Evolutionary conservation across 805 yeast species (phyloP).

Genomic region (Monosporozyma unispora): DNA sequence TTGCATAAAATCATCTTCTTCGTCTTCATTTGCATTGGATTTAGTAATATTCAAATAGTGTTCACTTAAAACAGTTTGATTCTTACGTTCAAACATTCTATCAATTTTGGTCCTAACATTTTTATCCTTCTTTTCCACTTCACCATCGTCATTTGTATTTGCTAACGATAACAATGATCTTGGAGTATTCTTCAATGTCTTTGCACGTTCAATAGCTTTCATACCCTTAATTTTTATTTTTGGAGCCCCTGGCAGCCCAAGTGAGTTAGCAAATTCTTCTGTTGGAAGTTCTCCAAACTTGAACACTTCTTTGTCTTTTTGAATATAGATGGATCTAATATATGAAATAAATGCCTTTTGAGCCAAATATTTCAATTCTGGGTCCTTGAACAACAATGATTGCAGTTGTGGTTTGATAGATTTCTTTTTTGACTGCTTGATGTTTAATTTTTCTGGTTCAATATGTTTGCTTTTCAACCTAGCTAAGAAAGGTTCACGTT

Average conservation of each 20-base stretch:
- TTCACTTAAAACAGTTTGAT: slow-evolving; percentile 85
- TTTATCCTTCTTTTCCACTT: slow-evolving; percentile 28
- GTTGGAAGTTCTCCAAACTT: slow-evolving; percentile 66
- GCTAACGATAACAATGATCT: slow-evolving; percentile 54
- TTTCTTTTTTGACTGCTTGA: slow-evolving; percentile 62
- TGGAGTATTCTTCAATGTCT: slow-evolving; percentile 73
- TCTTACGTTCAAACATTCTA: slow-evolving; percentile 89
- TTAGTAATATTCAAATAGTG: slow-evolving; percentile 73
- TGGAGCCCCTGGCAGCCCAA: slow-evolving; percentile 96
- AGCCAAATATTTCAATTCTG: slow-evolving; percentile 84
- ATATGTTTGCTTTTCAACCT: slow-evolving; percentile 56
- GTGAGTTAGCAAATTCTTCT: slow-evolving; percentile 75
- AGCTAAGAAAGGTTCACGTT: slow-evolving; percentile 65
- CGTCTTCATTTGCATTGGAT: slow-evolving; percentile 37
- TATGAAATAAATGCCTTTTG: slow-evolving; percentile 95
- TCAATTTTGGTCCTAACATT: slow-evolving; percentile 80
- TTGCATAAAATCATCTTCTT: slow-evolving; percentile 64
- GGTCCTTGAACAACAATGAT: slow-evolving; percentile 82
- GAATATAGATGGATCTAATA: slow-evolving; percentile 73
- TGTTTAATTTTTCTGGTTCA: slow-evolving; percentile 61
- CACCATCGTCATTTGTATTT: slow-evolving; percentile 59
- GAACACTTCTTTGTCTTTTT: slow-evolving; percentile 80
- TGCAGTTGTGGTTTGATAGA: slow-evolving; percentile 78
- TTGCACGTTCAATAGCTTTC: slow-evolving; percentile 37
- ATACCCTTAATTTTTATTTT: slow-evolving; percentile 64